Evolutionary conservation across 148 eudicot species (phyloP).

Genomic region (Cornus controversa): DNA sequence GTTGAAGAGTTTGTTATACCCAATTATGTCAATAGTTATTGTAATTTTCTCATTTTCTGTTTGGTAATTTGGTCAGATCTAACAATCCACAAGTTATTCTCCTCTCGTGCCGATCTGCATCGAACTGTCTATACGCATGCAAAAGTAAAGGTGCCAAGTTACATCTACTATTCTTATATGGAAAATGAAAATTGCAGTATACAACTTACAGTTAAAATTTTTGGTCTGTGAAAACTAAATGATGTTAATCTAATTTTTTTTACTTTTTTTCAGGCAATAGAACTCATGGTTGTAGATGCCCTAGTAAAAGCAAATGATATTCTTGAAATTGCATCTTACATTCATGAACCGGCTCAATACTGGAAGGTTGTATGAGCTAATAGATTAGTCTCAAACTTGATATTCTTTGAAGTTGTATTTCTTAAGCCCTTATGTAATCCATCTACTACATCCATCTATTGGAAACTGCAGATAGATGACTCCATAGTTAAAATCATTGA

Average conservation of each 20-base stretch:
- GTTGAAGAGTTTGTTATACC: conserved; percentile 14
- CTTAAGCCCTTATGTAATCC: neutral
- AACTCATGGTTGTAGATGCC: conserved; percentile 75
- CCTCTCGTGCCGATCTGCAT: conserved; percentile 61
- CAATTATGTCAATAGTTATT: neutral
- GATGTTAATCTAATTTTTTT: neutral
- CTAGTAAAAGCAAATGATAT: conserved; percentile 45
- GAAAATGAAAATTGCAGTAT: neutral
- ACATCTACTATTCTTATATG: neutral
- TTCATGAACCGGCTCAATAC: conserved; percentile 54
- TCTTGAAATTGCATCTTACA: conserved; percentile 39
- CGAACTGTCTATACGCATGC: conserved; percentile 67
- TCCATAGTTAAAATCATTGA: conserved; percentile 57
- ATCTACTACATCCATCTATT: conserved; percentile 1
- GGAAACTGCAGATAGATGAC: conserved; percentile 55
- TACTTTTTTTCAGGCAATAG: conserved; percentile 43
- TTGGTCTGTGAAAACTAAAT: neutral
- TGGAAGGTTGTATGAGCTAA: conserved; percentile 53
- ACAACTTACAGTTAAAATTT: neutral
- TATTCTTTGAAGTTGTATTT: neutral
- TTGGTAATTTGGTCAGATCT: conserved; percentile 42
- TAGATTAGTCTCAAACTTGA: neutral
- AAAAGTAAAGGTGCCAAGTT: conserved; percentile 57
- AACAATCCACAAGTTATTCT: conserved; percentile 55
- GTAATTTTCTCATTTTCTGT: conserved; percentile 1